phyloP scores from a whole-genome alignment of 2,329 filamentous ascomycete species.

The Scytalidium sp. region DNA sequence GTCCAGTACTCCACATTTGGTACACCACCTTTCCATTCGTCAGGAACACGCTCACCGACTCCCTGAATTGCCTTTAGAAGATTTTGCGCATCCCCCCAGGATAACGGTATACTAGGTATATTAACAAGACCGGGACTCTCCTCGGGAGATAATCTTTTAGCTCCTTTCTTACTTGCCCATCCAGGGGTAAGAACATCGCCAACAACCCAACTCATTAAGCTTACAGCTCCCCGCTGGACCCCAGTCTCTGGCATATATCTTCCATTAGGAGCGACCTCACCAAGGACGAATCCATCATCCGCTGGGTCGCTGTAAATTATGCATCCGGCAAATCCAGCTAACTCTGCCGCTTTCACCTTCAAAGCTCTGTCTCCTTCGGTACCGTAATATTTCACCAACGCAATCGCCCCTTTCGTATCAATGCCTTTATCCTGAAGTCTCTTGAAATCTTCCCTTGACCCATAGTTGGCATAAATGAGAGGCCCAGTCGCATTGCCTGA shows the following conservation, averaged over 20 bases:
- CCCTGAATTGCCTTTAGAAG: constrained; percentile 75
- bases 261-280: constrained; percentile 71
- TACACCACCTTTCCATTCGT: constrained; percentile 74
- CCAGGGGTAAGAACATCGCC: constrained; percentile 93
- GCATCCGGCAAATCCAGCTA: constrained; percentile 81
- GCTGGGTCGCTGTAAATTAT: constrained; percentile 90
- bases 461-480: constrained; percentile 90
- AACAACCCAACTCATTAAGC: constrained; percentile 75
- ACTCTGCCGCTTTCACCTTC: constrained; percentile 87
- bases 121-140: constrained; percentile 71
- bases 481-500: constrained; percentile 83
- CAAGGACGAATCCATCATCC: constrained; percentile 77
- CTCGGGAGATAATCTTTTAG: constrained; percentile 64
- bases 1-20: constrained; percentile 84
- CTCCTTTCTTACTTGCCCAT: constrained; percentile 67
- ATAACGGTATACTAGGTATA: constrained; percentile 86
- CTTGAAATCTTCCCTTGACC: constrained; percentile 79
- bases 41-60: constrained; percentile 64
- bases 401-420: constrained; percentile 75
- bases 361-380: constrained; percentile 68
- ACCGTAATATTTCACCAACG: constrained; percentile 77
- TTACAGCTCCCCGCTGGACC: constrained; percentile 79
- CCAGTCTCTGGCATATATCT: constrained; percentile 77
- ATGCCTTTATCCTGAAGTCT: constrained; percentile 68
- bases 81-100: constrained; percentile 84